A percentile compares a stretch with the other conserved stretches of the same genome.
Evolutionary conservation across 805 yeast genomes (phyloP).

Genomic region (Candida glaebosa): DNA sequence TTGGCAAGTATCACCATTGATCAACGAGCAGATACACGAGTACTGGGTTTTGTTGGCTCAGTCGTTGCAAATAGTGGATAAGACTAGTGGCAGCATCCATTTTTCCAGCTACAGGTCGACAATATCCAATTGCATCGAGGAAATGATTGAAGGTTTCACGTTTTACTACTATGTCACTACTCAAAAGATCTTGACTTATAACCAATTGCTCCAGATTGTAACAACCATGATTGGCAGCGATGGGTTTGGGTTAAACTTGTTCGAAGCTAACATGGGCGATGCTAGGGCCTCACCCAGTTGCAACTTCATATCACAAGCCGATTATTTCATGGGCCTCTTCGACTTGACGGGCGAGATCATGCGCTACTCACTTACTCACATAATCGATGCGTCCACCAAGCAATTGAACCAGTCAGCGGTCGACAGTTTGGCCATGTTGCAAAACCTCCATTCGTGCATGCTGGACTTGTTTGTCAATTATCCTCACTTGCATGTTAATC

Average conservation of each 20-base stretch:
- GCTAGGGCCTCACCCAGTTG: not conserved
- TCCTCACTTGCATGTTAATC: slow-evolving; percentile 16
- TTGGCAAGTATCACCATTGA: not conserved
- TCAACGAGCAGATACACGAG: slow-evolving; percentile 11
- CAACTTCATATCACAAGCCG: slow-evolving; percentile 18
- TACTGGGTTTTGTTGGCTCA: slow-evolving; percentile 12
- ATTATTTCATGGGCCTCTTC: slow-evolving; percentile 38
- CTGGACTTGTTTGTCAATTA: slow-evolving; percentile 11
- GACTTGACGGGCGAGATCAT: slow-evolving; percentile 42
- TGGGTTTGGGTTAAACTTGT: not conserved
- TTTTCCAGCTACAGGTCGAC: slow-evolving; percentile 14
- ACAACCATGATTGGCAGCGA: not conserved
- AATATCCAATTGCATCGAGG: slow-evolving; percentile 23
- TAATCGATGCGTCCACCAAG: slow-evolving; percentile 12
- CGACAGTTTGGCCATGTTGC: slow-evolving; percentile 15
- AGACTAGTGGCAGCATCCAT: slow-evolving; percentile 11
- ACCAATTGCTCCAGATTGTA: slow-evolving; percentile 9
- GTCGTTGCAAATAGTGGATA: slow-evolving; percentile 7
- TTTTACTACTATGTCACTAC: slow-evolving; percentile 17
- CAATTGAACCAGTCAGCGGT: slow-evolving; percentile 10
- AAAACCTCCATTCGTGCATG: slow-evolving; percentile 11
- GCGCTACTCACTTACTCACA: slow-evolving; percentile 33
- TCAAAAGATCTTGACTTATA: slow-evolving; percentile 12
- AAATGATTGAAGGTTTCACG: slow-evolving; percentile 25
- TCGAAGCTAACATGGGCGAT: not conserved